A percentile compares a stretch with the other conserved stretches of the same genome.
Evolutionary conservation across 2,329 filamentous ascomycete genomes (phyloP).

Genomic region (Epichloe uncinata): DNA sequence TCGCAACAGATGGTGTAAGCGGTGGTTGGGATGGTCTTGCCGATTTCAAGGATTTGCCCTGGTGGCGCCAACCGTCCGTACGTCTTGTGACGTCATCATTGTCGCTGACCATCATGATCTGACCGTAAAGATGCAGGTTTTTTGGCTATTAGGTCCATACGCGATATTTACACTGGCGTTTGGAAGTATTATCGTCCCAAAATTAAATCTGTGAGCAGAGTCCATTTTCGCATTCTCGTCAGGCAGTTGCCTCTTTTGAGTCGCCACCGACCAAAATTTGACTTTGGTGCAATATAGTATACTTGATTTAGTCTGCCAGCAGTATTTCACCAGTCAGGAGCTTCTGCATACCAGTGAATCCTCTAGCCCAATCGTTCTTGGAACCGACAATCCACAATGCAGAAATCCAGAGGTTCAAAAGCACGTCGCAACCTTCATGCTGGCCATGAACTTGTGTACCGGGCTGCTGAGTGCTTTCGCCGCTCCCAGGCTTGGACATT

Average conservation of each 20-base stretch:
- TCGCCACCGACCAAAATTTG: background rate
- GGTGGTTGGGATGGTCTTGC: slow-evolving; percentile 33
- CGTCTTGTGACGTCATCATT: slow-evolving; percentile 11
- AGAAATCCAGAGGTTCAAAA: slow-evolving; percentile 66
- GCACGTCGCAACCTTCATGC: slow-evolving; percentile 62
- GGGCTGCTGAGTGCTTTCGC: slow-evolving; percentile 70
- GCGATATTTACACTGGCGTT: slow-evolving; percentile 73
- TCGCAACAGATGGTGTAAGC: slow-evolving; percentile 8
- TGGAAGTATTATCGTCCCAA: slow-evolving; percentile 74
- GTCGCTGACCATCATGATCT: slow-evolving; percentile 4
- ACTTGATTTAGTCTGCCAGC: slow-evolving; percentile 66
- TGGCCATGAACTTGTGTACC: slow-evolving; percentile 60
- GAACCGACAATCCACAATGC: slow-evolving; percentile 65
- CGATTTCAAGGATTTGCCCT: slow-evolving; percentile 48
- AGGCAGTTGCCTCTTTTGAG: background rate
- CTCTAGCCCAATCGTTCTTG: slow-evolving; percentile 42
- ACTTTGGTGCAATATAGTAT: slow-evolving; percentile 34
- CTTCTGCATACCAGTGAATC: slow-evolving; percentile 37
- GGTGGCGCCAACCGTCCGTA: slow-evolving; percentile 52
- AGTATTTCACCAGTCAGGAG: slow-evolving; percentile 62
- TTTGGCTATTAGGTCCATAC: slow-evolving; percentile 75
- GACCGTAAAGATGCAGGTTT: slow-evolving; percentile 40
- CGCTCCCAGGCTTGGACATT: slow-evolving; percentile 67
- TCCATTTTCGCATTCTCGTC: background rate
- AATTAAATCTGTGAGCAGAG: slow-evolving; percentile 57